phyloP scores from a whole-genome alignment of 108 stramenopile species.

The Schizochytrium sp. region DNA sequence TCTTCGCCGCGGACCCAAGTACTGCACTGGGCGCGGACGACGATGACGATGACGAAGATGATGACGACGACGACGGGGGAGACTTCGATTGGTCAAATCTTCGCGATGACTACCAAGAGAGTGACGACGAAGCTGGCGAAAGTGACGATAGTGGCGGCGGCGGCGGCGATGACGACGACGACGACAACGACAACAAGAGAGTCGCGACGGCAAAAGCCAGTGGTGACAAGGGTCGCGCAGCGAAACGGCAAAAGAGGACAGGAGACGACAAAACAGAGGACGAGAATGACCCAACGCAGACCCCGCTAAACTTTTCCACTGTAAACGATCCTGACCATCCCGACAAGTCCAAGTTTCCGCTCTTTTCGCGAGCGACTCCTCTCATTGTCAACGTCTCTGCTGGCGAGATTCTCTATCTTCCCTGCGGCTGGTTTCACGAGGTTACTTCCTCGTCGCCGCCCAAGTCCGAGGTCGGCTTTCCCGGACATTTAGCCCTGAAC shows the following conservation, averaged over 20 bases:
- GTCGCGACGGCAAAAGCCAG: not conserved
- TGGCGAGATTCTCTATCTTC: conserved; percentile 82
- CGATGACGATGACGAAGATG: conserved; percentile 23
- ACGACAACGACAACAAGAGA: not conserved
- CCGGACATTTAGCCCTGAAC: conserved; percentile 75
- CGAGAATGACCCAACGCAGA: conserved; percentile 8
- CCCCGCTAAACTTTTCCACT: not conserved
- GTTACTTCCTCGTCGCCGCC: conserved; percentile 53
- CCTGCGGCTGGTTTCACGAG: conserved; percentile 93
- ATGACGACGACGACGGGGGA: conserved; percentile 9
- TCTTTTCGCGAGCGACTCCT: not conserved
- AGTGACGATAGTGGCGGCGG: conserved; percentile 4
- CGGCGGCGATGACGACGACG: not conserved
- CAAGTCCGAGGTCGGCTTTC: not conserved
- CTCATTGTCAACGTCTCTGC: conserved; percentile 35
- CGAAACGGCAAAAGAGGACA: too few species aligned
- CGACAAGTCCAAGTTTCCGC: not conserved
- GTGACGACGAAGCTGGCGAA: conserved; percentile 39
- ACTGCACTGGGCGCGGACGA: conserved; percentile 22
- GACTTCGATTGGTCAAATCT: not conserved
- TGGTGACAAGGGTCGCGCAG: too few species aligned
- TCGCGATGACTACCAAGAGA: conserved; percentile 9
- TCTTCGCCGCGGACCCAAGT: conserved; percentile 4
- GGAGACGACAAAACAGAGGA: not conserved
- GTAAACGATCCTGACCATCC: not conserved